Evolutionary conservation across 2,329 filamentous ascomycete species (phyloP).

Genomic region (Knufia petricola): DNA sequence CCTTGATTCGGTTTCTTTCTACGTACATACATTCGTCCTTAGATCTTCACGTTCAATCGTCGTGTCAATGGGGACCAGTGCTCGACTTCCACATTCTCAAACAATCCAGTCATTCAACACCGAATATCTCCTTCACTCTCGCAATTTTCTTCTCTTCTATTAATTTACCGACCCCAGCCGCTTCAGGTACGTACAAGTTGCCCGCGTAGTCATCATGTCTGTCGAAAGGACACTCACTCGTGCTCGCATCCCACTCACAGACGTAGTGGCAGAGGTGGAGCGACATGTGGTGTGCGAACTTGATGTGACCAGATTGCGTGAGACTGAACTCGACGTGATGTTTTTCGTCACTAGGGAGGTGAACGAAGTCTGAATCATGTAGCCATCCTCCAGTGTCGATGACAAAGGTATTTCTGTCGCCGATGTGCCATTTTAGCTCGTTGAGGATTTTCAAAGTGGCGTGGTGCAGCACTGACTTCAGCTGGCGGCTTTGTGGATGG

Average conservation of each 20-base stretch:
- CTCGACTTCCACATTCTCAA: too few species aligned
- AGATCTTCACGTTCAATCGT: too few species aligned
- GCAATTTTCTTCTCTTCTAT: constrained; percentile 23
- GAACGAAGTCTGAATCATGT: constrained; percentile 20
- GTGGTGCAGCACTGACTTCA: constrained; percentile 12
- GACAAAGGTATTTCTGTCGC: constrained; percentile 31
- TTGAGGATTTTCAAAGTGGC: constrained; percentile 23
- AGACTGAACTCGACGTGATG: constrained; percentile 18
- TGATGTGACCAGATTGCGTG: constrained; percentile 28
- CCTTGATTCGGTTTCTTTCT: too few species aligned
- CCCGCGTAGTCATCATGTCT: constrained; percentile 25
- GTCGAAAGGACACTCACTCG: constrained; percentile 27
- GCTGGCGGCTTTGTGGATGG: constrained; percentile 28
- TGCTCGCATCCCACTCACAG: neutral
- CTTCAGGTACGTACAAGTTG: constrained; percentile 22
- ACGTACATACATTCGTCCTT: too few species aligned
- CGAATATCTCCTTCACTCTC: constrained; percentile 20
- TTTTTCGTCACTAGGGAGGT: constrained; percentile 16
- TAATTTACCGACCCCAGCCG: constrained; percentile 20
- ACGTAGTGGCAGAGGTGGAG: constrained; percentile 30
- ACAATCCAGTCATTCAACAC: too few species aligned
- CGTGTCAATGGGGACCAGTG: too few species aligned
- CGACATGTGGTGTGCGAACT: constrained; percentile 30
- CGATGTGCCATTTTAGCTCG: constrained; percentile 25
- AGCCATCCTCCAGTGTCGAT: constrained; percentile 34